A percentile compares a stretch with the other conserved stretches of the same genome.
These are phyloP conservation scores for Hamigera avellanea DNA, from an alignment of 495 filamentous ascomycete species.

Conservation along the genomic window DNA sequence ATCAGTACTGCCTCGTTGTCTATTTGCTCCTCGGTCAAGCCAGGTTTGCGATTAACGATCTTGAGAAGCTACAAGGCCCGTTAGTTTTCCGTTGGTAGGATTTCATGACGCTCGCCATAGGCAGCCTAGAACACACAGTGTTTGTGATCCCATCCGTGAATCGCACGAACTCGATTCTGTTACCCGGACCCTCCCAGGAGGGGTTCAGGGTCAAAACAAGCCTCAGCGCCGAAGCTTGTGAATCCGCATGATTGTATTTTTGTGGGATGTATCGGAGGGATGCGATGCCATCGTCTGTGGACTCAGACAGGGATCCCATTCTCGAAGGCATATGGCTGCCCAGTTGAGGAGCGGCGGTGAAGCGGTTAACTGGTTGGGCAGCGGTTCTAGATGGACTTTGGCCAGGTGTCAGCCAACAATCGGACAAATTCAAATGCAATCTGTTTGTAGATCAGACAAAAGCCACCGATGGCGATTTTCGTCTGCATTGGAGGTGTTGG, in stretches of 20 bases:
- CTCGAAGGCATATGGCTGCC: too few relatives aligned
- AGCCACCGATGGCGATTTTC: too few relatives aligned
- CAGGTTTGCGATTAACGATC: conserved; percentile 69
- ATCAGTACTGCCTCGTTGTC: conserved; percentile 84
- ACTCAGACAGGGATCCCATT: conserved; percentile 20
- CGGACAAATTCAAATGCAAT: too few relatives aligned
- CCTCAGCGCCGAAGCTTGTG: conserved; percentile 61
- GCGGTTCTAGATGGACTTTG: too few relatives aligned
- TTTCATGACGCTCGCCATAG: not conserved
- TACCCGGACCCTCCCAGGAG: conserved; percentile 64
- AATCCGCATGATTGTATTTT: conserved; percentile 63
- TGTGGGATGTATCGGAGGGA: conserved; percentile 52
- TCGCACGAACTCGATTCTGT: conserved; percentile 73
- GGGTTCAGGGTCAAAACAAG: conserved; percentile 73
- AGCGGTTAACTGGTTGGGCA: too few relatives aligned
- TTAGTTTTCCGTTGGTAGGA: conserved; percentile 13
- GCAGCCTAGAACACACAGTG: conserved; percentile 47
- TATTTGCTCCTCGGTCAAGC: conserved; percentile 62
- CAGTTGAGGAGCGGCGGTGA: too few relatives aligned
- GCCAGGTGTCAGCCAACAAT: too few relatives aligned
- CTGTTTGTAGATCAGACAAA: too few relatives aligned
- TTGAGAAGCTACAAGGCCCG: conserved; percentile 52
- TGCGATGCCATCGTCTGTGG: conserved; percentile 8
- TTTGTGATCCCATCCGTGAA: conserved; percentile 99
- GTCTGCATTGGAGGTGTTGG: too few relatives aligned